Evolutionary conservation across 257 asterid species (phyloP), one percentile per base, ranked within the genome.

Genomic region (Nicotiana obtusifolia): DNA sequence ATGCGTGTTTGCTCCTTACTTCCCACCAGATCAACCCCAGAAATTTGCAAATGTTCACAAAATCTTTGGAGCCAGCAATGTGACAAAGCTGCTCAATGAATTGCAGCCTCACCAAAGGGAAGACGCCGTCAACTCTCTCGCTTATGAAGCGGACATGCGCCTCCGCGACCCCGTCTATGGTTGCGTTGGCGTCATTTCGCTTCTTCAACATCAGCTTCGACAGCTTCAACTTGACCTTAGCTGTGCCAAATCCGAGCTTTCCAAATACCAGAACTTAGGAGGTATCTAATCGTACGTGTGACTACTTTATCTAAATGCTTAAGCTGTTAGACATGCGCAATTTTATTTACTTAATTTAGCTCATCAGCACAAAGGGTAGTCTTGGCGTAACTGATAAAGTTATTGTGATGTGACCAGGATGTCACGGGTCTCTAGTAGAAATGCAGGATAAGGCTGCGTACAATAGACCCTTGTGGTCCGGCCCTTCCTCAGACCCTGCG

Each of bases 141-240:
- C 95, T 15, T 91, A 91, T 82, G 95, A 91, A 71, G 95, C 95
- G 0, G 95, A 91, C 77, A 91, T 91, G 95, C 88, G 95, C 9
- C 91, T 91, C n/a, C 92, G 95, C 24, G 95, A 91, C 86, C 95
- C 95, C 15, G 93, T 91, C 73, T 91, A 91, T 83, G 95, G 95
- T 73, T 91, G 95, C 86, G 95, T 91, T 16, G 95, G 95, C 82
- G 95, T 91, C n/a, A 91, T 91, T 78, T 91, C 95, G 0, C 93
- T 91, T 84, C 92, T 91, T 82, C 96, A 91, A 80, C 96, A 91
- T 83, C 96, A 91, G 89, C 96, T 91, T 83, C 94, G 94, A 10
- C 96, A 91, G 86, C 94, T 91, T 0, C 96, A 91, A 83, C 86
- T 90, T 84, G 96, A 91, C 37, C 92, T 91, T 84, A 90, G 86